phyloP scores from a whole-genome alignment of 2,329 filamentous ascomycete genomes.

The Drechslerella dactyloides region DNA sequence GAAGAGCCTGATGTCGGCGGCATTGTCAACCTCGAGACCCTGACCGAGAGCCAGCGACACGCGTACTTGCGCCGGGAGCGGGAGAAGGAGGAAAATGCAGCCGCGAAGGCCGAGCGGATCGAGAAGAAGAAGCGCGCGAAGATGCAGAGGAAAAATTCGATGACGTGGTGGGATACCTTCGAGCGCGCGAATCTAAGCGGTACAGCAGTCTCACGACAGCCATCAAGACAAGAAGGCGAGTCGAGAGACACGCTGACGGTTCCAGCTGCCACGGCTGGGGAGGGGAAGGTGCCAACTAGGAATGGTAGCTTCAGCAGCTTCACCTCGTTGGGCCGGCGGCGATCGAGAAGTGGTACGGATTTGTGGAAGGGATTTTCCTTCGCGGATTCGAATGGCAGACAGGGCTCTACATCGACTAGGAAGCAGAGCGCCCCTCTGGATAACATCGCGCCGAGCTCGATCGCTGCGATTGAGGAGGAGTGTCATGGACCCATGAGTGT shows the following conservation, averaged over 20 bases:
- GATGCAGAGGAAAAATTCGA: constrained; percentile 42
- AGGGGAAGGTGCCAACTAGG: constrained; percentile 18
- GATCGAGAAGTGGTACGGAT: constrained; percentile 26
- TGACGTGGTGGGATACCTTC: constrained; percentile 51
- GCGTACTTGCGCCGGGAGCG: constrained; percentile 43
- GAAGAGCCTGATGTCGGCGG: constrained; percentile 25
- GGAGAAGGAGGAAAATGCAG: constrained; percentile 38
- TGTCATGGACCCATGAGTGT: constrained; percentile 1
- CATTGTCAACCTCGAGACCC: constrained; percentile 40
- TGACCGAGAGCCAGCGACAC: constrained; percentile 38
- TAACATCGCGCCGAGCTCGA: constrained; percentile 1
- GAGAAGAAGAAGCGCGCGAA: constrained; percentile 40
- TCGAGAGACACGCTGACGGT: constrained; percentile 18
- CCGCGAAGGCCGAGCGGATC: constrained; percentile 14
- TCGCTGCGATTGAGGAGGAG: constrained; percentile 42
- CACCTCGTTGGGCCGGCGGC: constrained; percentile 21
- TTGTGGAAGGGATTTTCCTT: constrained; percentile 44
- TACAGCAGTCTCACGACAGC: constrained; percentile 23
- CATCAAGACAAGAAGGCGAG: constrained; percentile 21
- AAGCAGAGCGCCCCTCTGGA: constrained; percentile 19
- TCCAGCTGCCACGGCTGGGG: background rate
- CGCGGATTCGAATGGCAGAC: constrained; percentile 17
- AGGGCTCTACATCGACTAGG: constrained; percentile 23
- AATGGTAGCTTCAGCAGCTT: constrained; percentile 43
- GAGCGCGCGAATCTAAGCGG: constrained; percentile 31